A percentile compares a stretch with the other conserved stretches of the same genome.
phyloP scores from a whole-genome alignment of 179 eudicot species.

The Carnegiea gigantea region DNA sequence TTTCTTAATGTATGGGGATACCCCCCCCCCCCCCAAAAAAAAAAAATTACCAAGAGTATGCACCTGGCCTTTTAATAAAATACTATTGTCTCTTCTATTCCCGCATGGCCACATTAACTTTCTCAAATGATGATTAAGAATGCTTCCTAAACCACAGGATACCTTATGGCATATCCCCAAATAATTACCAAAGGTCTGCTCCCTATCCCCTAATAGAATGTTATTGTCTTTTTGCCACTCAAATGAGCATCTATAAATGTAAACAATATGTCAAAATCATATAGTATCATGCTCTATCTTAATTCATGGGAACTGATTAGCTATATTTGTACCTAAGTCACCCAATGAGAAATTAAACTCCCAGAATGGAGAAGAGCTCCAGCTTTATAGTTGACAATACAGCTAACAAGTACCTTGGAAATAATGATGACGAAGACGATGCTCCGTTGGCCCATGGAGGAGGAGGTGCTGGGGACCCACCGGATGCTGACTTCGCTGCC shows the following conservation, averaged over 20 bases:
- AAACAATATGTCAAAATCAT: neutral
- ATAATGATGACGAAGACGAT: constrained; percentile 62
- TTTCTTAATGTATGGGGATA: neutral
- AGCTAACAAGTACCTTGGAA: constrained; percentile 54
- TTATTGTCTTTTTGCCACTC: neutral
- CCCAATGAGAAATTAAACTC: neutral
- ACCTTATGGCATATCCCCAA: neutral
- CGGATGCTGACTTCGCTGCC: constrained; percentile 54
- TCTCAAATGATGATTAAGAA: neutral
- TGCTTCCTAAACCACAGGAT: neutral
- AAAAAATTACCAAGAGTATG: neutral
- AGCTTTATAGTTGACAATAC: constrained; percentile 9
- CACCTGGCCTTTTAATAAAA: neutral
- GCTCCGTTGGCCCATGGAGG: constrained; percentile 82
- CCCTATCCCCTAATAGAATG: neutral
- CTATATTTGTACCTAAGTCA: neutral
- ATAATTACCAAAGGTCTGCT: neutral
- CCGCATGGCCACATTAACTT: neutral
- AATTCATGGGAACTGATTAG: neutral
- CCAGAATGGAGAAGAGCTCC: neutral
- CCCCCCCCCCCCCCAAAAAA: no score
- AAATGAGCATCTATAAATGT: neutral
- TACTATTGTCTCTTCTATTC: no score
- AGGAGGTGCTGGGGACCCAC: constrained; percentile 55
- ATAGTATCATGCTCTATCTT: neutral